Evolutionary conservation across 2,329 filamentous ascomycete genomes (phyloP).

Genomic region (Neonectria magnoliae): DNA sequence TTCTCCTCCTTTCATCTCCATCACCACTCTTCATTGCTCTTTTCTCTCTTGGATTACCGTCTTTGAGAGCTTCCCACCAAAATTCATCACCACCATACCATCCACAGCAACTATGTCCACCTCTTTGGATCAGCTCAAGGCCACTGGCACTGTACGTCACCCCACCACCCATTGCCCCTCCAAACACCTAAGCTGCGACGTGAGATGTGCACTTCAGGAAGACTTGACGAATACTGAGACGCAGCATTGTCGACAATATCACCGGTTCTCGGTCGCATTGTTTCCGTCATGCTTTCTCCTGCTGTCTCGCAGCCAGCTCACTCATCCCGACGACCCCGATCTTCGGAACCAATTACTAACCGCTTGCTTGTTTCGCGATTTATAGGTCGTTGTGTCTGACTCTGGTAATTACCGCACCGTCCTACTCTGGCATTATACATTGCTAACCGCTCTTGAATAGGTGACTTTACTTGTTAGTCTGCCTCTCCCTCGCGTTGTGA

Average conservation of each 20-base stretch:
- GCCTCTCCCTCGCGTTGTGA: slow-evolving; percentile 12
- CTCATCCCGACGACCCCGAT: neutral
- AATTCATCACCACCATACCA: slow-evolving; percentile 22
- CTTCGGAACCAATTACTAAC: slow-evolving; percentile 36
- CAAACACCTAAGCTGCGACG: slow-evolving; percentile 34
- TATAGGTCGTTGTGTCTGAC: slow-evolving; percentile 92
- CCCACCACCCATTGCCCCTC: slow-evolving; percentile 46
- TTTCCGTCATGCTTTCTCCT: neutral
- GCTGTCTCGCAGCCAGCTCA: neutral
- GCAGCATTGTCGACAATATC: neutral
- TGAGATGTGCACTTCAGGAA: slow-evolving; percentile 19
- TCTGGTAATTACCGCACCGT: slow-evolving; percentile 73
- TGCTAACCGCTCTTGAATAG: slow-evolving; percentile 54
- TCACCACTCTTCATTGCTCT: slow-evolving; percentile 12
- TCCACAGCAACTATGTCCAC: slow-evolving; percentile 71
- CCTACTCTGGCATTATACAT: slow-evolving; percentile 27
- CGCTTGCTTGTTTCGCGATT: slow-evolving; percentile 26
- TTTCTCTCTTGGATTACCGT: slow-evolving; percentile 16
- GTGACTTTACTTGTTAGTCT: slow-evolving; percentile 81
- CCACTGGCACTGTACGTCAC: slow-evolving; percentile 88
- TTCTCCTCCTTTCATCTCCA: slow-evolving; percentile 16
- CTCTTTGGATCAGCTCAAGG: slow-evolving; percentile 97
- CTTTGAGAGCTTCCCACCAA: slow-evolving; percentile 23
- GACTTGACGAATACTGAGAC: neutral
- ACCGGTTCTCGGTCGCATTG: neutral